Conservation (phyloP, 2,329 filamentous ascomycete species). For the Aspergillus fumigatiaffinis region DNA sequence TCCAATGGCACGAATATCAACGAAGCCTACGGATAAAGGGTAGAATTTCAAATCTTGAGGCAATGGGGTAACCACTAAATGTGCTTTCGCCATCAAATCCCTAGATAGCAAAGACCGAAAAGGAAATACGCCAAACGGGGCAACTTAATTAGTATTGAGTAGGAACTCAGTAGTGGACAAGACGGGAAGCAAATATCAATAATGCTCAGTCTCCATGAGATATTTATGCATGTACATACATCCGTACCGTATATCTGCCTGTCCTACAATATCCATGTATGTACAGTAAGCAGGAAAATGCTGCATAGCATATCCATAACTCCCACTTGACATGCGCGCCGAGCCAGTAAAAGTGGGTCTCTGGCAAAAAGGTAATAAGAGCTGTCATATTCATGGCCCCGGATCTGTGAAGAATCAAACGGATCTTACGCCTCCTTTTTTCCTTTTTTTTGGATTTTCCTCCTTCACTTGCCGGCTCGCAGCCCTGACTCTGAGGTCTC, state of each 20-base stretch:
- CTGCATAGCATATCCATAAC: neutral
- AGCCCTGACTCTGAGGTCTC: neutral
- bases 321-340: conserved; percentile 2
- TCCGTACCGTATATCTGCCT: neutral
- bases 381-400: conserved; percentile 28
- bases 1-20: neutral
- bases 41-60: neutral
- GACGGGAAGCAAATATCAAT: neutral
- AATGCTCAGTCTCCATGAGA: neutral
- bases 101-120: neutral
- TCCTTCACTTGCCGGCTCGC: too few relatives aligned
- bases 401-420: conserved; percentile 11
- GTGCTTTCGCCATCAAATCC: neutral
- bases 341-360: conserved; percentile 1
- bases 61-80: neutral
- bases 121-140: neutral
- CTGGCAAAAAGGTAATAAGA: conserved; percentile 19
- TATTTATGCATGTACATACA: neutral
- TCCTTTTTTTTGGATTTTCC: neutral
- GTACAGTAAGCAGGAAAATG: neutral
- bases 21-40: neutral
- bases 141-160: neutral
- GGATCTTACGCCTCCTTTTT: conserved; percentile 2
- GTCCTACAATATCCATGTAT: neutral
- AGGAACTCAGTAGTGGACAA: neutral